Conservation (phyloP, 257 asterid genomes). For the Fraxinus anomala region DNA sequence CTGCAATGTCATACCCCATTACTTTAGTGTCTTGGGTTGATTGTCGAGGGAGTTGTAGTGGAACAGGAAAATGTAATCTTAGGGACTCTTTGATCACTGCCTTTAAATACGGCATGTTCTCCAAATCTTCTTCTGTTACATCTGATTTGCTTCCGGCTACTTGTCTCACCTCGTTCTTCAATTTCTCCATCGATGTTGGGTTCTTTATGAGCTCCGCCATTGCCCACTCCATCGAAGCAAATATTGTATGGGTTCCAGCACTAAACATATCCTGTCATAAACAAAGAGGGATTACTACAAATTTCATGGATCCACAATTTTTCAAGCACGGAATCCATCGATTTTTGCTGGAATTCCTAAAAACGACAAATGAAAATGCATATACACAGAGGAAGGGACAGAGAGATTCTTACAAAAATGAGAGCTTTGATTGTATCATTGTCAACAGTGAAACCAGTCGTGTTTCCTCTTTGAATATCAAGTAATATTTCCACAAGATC, state of each 20-base stretch:
- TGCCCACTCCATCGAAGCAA: neutral
- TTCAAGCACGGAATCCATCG: no score
- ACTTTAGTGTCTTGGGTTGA: neutral
- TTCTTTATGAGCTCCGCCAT: neutral
- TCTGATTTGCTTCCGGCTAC: neutral
- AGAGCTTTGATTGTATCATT: slow-evolving; percentile 41
- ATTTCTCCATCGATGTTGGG: neutral
- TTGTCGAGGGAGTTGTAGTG: neutral
- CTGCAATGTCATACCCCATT: neutral
- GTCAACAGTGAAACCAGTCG: slow-evolving; percentile 19
- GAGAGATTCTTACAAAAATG: slow-evolving; percentile 30
- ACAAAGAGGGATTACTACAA: no score
- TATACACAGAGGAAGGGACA: neutral
- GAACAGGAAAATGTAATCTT: neutral
- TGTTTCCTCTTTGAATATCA: slow-evolving; percentile 28
- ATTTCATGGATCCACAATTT: no score
- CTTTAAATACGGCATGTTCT: neutral
- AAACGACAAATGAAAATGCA: no score
- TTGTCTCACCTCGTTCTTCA: neutral
- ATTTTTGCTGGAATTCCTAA: no score
- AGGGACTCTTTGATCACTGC: neutral
- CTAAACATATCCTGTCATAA: neutral
- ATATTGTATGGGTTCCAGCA: neutral
- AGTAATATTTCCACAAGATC: slow-evolving; percentile 54
- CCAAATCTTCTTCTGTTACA: neutral